These are phyloP conservation scores for Plasmodium falciparum DNA, from an alignment of 169 alveolate genomes.

Conservation along the genomic window DNA sequence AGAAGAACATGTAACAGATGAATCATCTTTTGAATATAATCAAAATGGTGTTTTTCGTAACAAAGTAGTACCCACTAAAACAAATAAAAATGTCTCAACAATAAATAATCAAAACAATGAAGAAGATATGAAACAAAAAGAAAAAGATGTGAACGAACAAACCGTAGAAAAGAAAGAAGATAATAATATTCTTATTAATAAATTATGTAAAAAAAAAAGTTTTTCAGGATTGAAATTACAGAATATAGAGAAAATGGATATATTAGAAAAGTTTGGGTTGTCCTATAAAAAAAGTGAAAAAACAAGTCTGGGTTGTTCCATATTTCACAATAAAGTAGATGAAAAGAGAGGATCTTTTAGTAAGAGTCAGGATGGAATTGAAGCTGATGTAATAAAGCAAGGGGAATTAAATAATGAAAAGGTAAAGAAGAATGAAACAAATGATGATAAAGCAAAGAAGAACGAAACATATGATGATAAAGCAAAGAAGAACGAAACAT, in stretches of 20 bases:
- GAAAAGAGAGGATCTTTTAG: background rate
- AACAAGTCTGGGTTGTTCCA: background rate
- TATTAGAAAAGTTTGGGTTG: slow-evolving; percentile 16
- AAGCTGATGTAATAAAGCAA: background rate
- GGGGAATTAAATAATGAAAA: background rate
- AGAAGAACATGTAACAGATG: slow-evolving; percentile 4
- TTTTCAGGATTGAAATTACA: slow-evolving; percentile 4
- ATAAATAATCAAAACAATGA: background rate
- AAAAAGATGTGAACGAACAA: background rate
- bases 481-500: no score
- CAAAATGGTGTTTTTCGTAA: background rate
- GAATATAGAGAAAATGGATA: slow-evolving; percentile 9
- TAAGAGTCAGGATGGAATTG: no score
- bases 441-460: no score
- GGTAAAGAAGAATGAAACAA: no score
- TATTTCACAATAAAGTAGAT: background rate
- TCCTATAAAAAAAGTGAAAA: slow-evolving; percentile 16
- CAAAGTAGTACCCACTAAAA: background rate
- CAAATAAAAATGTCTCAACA: background rate
- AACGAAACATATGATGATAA: no score
- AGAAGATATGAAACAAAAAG: background rate
- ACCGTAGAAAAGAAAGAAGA: background rate
- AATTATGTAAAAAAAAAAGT: background rate
- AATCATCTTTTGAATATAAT: background rate
- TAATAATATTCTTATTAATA: background rate